phyloP scores from a whole-genome alignment of 208 protist genomes.

The Trypanosoma scelopori region DNA sequence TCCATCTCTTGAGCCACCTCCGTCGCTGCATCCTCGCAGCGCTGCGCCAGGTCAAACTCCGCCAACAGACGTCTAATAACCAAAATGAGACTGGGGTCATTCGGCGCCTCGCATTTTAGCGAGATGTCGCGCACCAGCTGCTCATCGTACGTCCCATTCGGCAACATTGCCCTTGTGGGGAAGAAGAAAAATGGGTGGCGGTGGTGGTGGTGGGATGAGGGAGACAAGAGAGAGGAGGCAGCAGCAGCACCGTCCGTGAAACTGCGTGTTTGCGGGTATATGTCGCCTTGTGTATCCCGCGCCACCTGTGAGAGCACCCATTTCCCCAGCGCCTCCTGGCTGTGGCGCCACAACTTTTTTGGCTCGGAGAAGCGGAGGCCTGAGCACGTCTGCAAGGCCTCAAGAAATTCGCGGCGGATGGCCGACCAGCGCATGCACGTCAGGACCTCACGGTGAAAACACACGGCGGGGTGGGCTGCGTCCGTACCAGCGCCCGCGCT shows the following conservation, averaged over 20 bases:
- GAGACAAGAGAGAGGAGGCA: neutral
- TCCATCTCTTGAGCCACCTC: constrained; percentile 39
- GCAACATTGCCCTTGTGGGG: constrained; percentile 27
- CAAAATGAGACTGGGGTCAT: constrained; percentile 35
- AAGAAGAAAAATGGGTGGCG: constrained; percentile 29
- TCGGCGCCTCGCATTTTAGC: constrained; percentile 63
- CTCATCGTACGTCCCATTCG: constrained; percentile 58
- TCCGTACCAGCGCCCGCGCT: constrained; percentile 35
- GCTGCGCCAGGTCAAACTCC: constrained; percentile 50
- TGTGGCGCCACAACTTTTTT: constrained; percentile 83
- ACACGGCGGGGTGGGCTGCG: constrained; percentile 49
- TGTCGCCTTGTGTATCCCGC: constrained; percentile 28
- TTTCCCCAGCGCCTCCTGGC: constrained; percentile 85
- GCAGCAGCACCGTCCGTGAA: too few species aligned
- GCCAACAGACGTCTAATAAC: constrained; percentile 38
- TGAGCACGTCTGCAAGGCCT: constrained; percentile 37
- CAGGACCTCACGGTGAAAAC: constrained; percentile 84
- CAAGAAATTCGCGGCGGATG: constrained; percentile 73
- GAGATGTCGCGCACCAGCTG: constrained; percentile 84
- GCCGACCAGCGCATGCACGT: constrained; percentile 62
- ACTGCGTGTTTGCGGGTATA: neutral
- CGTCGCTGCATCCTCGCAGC: constrained; percentile 49
- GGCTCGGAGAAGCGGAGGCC: constrained; percentile 57
- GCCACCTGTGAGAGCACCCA: constrained; percentile 87
- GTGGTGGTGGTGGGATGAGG: too few species aligned